A percentile compares a stretch with the other conserved stretches of the same genome.
Conservation (phyloP, 345 rosid genomes). For the Hypericum perforatum region DNA sequence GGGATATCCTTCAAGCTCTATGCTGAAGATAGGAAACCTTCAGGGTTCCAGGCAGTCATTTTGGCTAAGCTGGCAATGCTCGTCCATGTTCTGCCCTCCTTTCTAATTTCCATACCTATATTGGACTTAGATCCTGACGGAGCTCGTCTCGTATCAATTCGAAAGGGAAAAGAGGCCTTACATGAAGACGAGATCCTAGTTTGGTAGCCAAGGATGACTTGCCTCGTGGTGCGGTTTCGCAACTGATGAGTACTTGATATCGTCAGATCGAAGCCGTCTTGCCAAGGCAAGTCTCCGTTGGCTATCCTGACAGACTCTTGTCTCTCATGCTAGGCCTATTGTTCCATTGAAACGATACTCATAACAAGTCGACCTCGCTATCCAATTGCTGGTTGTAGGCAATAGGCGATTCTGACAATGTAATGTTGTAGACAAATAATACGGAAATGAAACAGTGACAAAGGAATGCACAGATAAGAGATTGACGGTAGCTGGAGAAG, state of each 20-base stretch:
- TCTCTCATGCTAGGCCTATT: conserved; percentile 31
- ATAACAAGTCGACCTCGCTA: too few species aligned
- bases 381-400: too few species aligned
- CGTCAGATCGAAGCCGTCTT: background rate
- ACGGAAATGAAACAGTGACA: too few species aligned
- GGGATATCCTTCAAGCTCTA: background rate
- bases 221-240: conserved; percentile 12
- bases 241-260: background rate
- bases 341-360: conserved; percentile 10
- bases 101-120: conserved; percentile 1
- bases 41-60: conserved; percentile 25
- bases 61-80: conserved; percentile 31
- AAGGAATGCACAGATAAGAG: too few species aligned
- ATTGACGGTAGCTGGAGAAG: too few species aligned
- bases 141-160: background rate
- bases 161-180: conserved; percentile 16
- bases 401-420: too few species aligned
- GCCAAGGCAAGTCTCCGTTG: conserved; percentile 33
- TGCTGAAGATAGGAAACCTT: background rate
- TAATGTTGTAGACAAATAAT: too few species aligned
- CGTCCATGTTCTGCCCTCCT: conserved; percentile 24
- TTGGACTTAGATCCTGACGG: too few species aligned
- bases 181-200: conserved; percentile 28
- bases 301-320: conserved; percentile 29
- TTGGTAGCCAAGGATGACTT: conserved; percentile 33